These are phyloP conservation scores for Leucocoprinus sp. DNA, from an alignment of 768 basidiomycete genomes.

Conservation along the genomic window DNA sequence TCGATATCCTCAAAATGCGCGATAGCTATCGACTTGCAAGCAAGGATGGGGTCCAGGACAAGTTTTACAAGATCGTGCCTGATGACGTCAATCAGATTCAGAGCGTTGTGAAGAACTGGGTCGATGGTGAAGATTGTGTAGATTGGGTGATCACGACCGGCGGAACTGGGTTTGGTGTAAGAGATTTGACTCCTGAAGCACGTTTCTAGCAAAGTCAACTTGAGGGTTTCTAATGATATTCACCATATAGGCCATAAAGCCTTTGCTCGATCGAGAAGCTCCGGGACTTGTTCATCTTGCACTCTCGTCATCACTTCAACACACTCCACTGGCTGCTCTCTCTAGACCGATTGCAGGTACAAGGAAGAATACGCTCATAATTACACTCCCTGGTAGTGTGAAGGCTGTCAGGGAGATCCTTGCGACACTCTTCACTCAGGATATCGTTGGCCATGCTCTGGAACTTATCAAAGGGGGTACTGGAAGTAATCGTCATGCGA, in stretches of 20 bases:
- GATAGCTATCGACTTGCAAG: slow-evolving; percentile 11
- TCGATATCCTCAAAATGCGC: slow-evolving; percentile 33
- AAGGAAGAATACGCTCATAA: slow-evolving; percentile 53
- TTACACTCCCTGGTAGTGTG: slow-evolving; percentile 79
- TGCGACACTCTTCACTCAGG: slow-evolving; percentile 46
- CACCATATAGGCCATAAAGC: slow-evolving; percentile 41
- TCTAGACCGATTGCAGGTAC: slow-evolving; percentile 81
- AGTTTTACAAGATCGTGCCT: slow-evolving; percentile 43
- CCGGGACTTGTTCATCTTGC: slow-evolving; percentile 73
- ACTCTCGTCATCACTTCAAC: slow-evolving; percentile 55
- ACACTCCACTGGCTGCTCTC: slow-evolving; percentile 75
- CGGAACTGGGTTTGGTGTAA: slow-evolving; percentile 78
- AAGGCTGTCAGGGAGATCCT: slow-evolving; percentile 81
- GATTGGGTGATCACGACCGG: slow-evolving; percentile 81
- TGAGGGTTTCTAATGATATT: neutral
- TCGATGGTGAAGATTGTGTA: slow-evolving; percentile 29
- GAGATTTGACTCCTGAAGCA: slow-evolving; percentile 84
- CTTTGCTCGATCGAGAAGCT: slow-evolving; percentile 58
- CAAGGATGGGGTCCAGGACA: slow-evolving; percentile 14
- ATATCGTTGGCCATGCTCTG: slow-evolving; percentile 61
- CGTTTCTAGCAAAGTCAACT: neutral
- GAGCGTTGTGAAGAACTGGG: slow-evolving; percentile 37
- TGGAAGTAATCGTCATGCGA: slow-evolving; percentile 50
- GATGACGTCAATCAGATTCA: slow-evolving; percentile 55
- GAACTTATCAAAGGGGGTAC: slow-evolving; percentile 64